These are phyloP conservation scores for Ceratocystis ficicola DNA, from an alignment of 2,329 filamentous ascomycete species.

Conservation along the genomic window DNA sequence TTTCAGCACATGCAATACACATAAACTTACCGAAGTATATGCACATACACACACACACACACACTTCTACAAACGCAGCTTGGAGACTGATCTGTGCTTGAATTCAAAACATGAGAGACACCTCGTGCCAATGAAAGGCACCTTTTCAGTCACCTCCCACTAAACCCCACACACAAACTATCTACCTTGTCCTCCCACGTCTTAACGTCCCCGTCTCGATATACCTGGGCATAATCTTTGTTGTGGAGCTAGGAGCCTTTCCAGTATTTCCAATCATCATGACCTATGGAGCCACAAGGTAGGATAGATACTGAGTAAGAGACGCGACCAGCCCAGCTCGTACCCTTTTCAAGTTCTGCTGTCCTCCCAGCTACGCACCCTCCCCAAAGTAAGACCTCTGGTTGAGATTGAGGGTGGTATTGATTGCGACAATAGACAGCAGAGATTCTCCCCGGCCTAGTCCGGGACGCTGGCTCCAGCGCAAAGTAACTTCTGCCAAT, in stretches of 20 bases:
- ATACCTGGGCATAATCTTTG: not conserved
- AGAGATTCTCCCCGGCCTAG: slow-evolving; percentile 39
- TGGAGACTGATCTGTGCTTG: slow-evolving; percentile 30
- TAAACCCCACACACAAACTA: slow-evolving; percentile 26
- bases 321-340: slow-evolving; percentile 41
- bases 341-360: slow-evolving; percentile 20
- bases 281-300: slow-evolving; percentile 14
- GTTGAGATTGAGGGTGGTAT: slow-evolving; percentile 11
- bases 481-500: slow-evolving; percentile 39
- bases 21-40: not conserved
- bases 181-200: slow-evolving; percentile 31
- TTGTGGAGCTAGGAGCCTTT: slow-evolving; percentile 12
- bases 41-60: not conserved
- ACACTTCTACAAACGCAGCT: slow-evolving; percentile 27
- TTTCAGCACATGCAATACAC: not conserved
- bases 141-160: slow-evolving; percentile 19
- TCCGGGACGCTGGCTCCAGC: slow-evolving; percentile 46
- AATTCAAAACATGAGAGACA: slow-evolving; percentile 26
- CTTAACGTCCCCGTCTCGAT: slow-evolving; percentile 23
- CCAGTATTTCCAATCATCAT: slow-evolving; percentile 7
- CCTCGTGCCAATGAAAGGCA: no score
- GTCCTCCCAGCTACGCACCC: slow-evolving; percentile 17
- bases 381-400: slow-evolving; percentile 24
- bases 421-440: slow-evolving; percentile 12
- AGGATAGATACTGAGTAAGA: slow-evolving; percentile 28